Percentiles rank a stretch among this genome's conserved stretches.
Conservation (phyloP, 768 basidiomycete genomes). For the Mycena epipterygia region DNA sequence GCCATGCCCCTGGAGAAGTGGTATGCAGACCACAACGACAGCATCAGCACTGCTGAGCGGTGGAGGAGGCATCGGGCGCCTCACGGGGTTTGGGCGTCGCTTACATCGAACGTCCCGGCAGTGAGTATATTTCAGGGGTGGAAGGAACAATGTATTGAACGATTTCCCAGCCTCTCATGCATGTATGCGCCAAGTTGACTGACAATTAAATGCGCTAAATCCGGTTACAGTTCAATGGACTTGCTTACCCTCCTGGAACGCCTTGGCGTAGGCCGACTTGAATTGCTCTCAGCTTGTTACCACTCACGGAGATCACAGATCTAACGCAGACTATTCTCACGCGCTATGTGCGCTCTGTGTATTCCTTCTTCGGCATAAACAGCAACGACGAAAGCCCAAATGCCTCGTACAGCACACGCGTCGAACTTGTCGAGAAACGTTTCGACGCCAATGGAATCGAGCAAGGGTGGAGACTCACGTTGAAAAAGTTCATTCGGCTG, state of each 20-base stretch:
- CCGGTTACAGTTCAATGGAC: conserved; percentile 50
- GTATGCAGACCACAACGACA: conserved; percentile 30
- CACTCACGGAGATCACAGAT: conserved; percentile 36
- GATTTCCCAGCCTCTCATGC: conserved; percentile 60
- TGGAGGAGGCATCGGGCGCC: conserved; percentile 51
- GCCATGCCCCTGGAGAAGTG: conserved; percentile 44
- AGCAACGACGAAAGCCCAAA: conserved; percentile 56
- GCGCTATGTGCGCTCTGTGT: conserved; percentile 57
- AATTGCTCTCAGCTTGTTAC: not conserved
- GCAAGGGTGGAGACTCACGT: conserved; percentile 51
- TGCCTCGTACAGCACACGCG: conserved; percentile 61
- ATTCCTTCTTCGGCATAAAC: conserved; percentile 57
- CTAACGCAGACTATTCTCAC: conserved; percentile 50
- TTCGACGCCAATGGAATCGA: conserved; percentile 44
- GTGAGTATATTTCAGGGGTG: conserved; percentile 51
- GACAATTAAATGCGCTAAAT: not conserved
- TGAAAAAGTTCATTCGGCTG: conserved; percentile 45
- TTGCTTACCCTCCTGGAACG: conserved; percentile 48
- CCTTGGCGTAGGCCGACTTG: conserved; percentile 47
- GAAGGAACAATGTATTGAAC: conserved; percentile 57
- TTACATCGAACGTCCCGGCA: conserved; percentile 52
- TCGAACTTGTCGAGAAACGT: conserved; percentile 59
- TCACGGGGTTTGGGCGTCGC: conserved; percentile 52
- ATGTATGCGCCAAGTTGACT: conserved; percentile 1
- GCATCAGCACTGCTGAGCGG: conserved; percentile 36